Evolutionary conservation across 495 filamentous ascomycete species (phyloP).

Genomic region (Neurospora sp.): DNA sequence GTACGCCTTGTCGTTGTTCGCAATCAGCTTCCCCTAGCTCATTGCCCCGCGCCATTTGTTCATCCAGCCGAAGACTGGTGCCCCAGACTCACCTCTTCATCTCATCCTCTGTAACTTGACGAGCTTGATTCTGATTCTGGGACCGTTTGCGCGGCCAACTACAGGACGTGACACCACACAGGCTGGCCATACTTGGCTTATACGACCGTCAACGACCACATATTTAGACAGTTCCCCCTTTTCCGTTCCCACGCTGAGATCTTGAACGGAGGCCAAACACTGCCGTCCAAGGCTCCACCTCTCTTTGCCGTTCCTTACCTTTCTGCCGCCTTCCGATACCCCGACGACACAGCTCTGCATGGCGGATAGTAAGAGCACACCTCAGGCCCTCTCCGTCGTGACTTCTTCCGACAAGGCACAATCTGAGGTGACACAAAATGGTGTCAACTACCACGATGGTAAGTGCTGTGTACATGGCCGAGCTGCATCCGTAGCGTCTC

Average conservation of each 20-base stretch:
- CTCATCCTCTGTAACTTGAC: not conserved
- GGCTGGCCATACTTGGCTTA: not conserved
- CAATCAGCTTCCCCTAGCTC: constrained; percentile 5
- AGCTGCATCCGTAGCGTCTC: not conserved
- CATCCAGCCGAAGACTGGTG: not conserved
- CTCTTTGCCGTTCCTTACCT: constrained; percentile 6
- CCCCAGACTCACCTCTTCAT: constrained; percentile 12
- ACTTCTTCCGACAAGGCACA: constrained; percentile 26
- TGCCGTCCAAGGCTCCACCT: constrained; percentile 19
- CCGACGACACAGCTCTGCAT: constrained; percentile 20
- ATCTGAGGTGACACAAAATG: constrained; percentile 22
- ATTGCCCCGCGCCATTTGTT: not conserved
- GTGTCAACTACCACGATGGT: not conserved
- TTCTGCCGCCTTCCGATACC: constrained; percentile 21
- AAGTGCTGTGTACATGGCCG: not conserved
- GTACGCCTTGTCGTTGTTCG: constrained; percentile 13
- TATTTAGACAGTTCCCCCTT: constrained; percentile 1
- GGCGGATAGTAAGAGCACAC: constrained; percentile 33
- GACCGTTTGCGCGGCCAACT: constrained; percentile 10
- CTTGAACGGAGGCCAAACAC: constrained; percentile 8
- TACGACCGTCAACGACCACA: constrained; percentile 10
- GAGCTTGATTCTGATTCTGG: constrained; percentile 5
- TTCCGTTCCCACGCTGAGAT: not conserved
- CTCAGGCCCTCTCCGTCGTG: constrained; percentile 29
- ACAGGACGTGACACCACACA: constrained; percentile 10